These are phyloP conservation scores for Zygoascus tannicola DNA, from an alignment of 805 yeast species.

Conservation along the genomic window DNA sequence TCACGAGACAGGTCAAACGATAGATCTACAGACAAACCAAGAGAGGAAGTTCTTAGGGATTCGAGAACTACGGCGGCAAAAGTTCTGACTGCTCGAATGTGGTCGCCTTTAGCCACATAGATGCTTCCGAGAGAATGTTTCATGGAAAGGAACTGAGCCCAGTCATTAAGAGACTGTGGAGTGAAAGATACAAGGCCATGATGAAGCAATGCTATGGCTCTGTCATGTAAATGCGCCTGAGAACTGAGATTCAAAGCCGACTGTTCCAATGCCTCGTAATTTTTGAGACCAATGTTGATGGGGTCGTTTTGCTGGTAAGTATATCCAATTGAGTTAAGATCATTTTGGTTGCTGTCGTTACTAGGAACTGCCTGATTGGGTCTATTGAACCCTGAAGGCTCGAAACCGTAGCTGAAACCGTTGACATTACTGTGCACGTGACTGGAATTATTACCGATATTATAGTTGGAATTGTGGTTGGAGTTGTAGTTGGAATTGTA, in stretches of 20 bases:
- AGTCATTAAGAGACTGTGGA: conserved; percentile 6
- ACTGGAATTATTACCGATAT: too few species aligned
- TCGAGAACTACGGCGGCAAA: conserved; percentile 15
- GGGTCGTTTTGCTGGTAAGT: neutral
- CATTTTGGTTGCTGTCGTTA: too few species aligned
- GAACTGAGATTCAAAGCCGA: neutral
- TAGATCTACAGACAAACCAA: neutral
- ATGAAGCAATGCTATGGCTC: neutral
- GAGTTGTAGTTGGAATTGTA: too few species aligned
- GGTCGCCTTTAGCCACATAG: conserved; percentile 11
- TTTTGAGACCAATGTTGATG: too few species aligned
- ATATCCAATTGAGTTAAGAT: too few species aligned
- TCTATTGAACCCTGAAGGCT: too few species aligned
- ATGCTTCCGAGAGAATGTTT: conserved; percentile 23
- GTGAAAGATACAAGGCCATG: neutral
- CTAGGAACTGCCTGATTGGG: too few species aligned
- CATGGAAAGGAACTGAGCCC: conserved; percentile 18
- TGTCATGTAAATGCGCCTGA: neutral
- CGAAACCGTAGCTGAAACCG: too few species aligned
- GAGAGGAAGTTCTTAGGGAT: neutral
- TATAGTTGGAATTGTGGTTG: too few species aligned
- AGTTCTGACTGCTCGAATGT: conserved; percentile 18
- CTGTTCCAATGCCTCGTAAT: conserved; percentile 1
- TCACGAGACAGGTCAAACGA: too few species aligned
- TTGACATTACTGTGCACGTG: too few species aligned